Percentiles rank a stretch among this genome's conserved stretches.
Evolutionary conservation across 2,329 filamentous ascomycete genomes (phyloP).

Genomic region (Pestalotiopsis fici): DNA sequence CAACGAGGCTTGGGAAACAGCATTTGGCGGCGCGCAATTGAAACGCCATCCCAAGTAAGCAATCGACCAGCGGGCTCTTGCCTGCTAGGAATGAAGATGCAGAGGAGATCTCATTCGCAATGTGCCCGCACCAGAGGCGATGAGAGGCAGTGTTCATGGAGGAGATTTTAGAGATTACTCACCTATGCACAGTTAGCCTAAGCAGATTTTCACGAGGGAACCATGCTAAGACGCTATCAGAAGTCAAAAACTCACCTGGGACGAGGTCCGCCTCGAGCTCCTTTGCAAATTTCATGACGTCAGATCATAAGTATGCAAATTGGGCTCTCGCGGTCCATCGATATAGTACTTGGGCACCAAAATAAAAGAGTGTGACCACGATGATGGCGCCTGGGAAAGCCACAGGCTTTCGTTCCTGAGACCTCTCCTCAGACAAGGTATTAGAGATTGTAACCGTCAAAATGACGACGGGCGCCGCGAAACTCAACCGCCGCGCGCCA

Average conservation of each 20-base stretch:
- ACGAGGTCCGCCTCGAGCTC: slow-evolving; percentile 87
- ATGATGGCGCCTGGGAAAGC: neutral
- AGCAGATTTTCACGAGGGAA: neutral
- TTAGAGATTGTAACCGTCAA: neutral
- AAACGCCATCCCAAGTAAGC: neutral
- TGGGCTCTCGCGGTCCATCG: neutral
- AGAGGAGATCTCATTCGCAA: neutral
- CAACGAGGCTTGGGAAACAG: neutral
- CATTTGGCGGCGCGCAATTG: neutral
- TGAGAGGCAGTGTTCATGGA: neutral
- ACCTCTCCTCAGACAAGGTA: neutral
- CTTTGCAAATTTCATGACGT: slow-evolving; percentile 67
- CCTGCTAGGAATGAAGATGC: neutral
- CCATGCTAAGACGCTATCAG: neutral
- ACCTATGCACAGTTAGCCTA: neutral
- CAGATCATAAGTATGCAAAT: slow-evolving; percentile 8
- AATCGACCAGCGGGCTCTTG: neutral
- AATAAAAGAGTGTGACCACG: neutral
- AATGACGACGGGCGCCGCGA: neutral
- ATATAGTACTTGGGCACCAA: neutral
- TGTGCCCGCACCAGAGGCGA: neutral
- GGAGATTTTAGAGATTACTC: neutral
- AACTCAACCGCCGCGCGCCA: neutral
- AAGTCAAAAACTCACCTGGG: slow-evolving; percentile 57
- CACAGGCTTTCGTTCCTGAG: neutral